Evolutionary conservation across 148 eudicot genomes (phyloP).

Genomic region (Polygonum aviculare): DNA sequence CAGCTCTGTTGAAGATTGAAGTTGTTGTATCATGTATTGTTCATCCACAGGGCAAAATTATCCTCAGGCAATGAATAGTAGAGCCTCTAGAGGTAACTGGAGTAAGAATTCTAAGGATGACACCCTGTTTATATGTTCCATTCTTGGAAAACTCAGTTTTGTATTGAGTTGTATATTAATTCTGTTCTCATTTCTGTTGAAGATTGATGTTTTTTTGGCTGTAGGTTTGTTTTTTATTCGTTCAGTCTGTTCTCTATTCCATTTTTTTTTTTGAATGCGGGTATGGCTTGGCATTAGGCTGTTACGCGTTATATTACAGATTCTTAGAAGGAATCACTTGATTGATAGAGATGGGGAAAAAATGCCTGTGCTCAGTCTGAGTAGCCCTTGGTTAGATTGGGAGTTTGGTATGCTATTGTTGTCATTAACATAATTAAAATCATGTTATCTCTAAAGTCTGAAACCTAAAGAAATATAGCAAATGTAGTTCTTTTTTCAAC

Average conservation of each 20-base stretch:
- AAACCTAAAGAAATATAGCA: too few species aligned
- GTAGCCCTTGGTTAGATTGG: not conserved
- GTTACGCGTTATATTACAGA: not conserved
- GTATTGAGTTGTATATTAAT: not conserved
- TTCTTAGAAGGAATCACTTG: not conserved
- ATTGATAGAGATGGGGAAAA: not conserved
- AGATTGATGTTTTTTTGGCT: not conserved
- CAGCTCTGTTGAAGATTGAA: not conserved
- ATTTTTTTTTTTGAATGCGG: not conserved
- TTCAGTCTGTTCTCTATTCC: not conserved
- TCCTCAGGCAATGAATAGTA: not conserved
- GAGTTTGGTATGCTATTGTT: not conserved
- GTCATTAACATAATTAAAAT: too few species aligned
- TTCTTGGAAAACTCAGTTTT: not conserved
- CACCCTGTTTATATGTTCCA: not conserved
- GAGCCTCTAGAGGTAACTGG: not conserved
- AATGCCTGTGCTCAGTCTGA: not conserved
- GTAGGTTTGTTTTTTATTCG: not conserved
- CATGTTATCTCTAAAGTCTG: too few species aligned
- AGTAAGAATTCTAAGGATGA: not conserved
- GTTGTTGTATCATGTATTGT: not conserved
- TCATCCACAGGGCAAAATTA: not conserved
- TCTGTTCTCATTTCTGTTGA: too few species aligned
- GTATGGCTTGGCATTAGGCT: not conserved
- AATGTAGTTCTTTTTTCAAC: too few species aligned